These are phyloP conservation scores for Monilinia vaccinii-corymbosi DNA, from an alignment of 2,329 filamentous ascomycete genomes.

Conservation along the genomic window DNA sequence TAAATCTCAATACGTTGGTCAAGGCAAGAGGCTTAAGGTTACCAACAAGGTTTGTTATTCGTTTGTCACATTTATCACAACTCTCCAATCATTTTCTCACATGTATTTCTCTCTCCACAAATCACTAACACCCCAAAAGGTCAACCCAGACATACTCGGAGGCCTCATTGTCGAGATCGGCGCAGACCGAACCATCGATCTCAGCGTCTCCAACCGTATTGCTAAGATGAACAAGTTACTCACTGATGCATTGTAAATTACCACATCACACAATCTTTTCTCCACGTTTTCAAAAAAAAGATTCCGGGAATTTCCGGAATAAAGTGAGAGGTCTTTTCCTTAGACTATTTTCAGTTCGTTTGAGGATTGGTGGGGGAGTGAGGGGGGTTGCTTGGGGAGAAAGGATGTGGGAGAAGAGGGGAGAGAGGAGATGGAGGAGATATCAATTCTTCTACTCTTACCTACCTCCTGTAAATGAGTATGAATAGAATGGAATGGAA, in stretches of 20 bases:
- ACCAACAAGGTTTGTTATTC: slow-evolving; percentile 62
- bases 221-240: slow-evolving; percentile 99
- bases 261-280: slow-evolving; percentile 12
- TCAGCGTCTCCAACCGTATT: slow-evolving; percentile 90
- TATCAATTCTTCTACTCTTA: slow-evolving; percentile 2
- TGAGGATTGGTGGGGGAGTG: not conserved
- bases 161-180: slow-evolving; percentile 94
- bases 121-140: slow-evolving; percentile 33
- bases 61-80: not conserved
- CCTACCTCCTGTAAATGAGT: slow-evolving; percentile 14
- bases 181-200: slow-evolving; percentile 86
- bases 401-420: not conserved
- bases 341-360: not conserved
- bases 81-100: too few species aligned
- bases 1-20: slow-evolving; percentile 81
- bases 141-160: slow-evolving; percentile 90
- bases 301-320: not conserved
- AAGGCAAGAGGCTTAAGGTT: slow-evolving; percentile 97
- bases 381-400: too few species aligned
- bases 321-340: not conserved
- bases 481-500: slow-evolving; percentile 8
- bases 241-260: slow-evolving; percentile 84
- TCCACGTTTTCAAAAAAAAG: slow-evolving; percentile 18
- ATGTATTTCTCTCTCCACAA: not conserved
- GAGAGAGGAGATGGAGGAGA: not conserved